Evolutionary conservation across 1,284 basidiomycete genomes (phyloP).

Genomic region (Leccinum pachyderme): DNA sequence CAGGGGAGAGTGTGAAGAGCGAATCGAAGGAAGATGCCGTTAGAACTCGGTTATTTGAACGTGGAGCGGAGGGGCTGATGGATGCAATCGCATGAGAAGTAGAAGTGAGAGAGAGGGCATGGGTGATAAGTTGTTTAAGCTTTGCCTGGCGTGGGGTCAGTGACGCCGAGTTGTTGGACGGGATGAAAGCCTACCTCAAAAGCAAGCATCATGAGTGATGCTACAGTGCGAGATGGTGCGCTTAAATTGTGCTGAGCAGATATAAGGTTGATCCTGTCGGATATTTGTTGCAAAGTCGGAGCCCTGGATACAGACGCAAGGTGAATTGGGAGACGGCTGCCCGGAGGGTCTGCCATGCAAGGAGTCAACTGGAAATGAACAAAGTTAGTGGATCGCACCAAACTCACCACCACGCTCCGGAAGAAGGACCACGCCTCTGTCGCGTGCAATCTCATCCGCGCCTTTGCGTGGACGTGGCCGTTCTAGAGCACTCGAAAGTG

Average conservation of each 20-base stretch:
- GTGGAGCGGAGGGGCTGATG: constrained; percentile 59
- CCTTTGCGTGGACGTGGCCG: constrained; percentile 43
- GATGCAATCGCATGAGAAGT: constrained; percentile 74
- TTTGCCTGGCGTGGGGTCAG: constrained; percentile 52
- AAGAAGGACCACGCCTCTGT: constrained; percentile 62
- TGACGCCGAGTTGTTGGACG: background rate
- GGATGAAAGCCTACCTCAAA: constrained; percentile 53
- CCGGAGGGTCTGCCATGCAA: constrained; percentile 54
- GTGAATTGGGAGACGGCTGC: constrained; percentile 66
- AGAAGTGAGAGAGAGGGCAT: constrained; percentile 72
- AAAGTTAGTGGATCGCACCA: background rate
- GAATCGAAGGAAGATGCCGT: constrained; percentile 70
- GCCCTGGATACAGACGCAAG: constrained; percentile 67
- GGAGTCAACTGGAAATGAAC: background rate
- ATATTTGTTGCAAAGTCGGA: constrained; percentile 73
- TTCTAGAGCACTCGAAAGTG: constrained; percentile 41
- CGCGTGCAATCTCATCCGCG: constrained; percentile 66
- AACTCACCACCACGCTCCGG: constrained; percentile 60
- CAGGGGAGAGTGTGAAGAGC: constrained; percentile 71
- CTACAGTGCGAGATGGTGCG: constrained; percentile 58
- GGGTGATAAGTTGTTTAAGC: constrained; percentile 77
- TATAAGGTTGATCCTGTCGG: constrained; percentile 75
- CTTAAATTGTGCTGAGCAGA: constrained; percentile 72
- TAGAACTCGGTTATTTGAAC: constrained; percentile 51
- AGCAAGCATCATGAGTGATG: constrained; percentile 70